A percentile compares a stretch with the other conserved stretches of the same genome.
Evolutionary conservation across 2,329 filamentous ascomycete genomes (phyloP).

Genomic region (Coleophoma eucalyptorum): DNA sequence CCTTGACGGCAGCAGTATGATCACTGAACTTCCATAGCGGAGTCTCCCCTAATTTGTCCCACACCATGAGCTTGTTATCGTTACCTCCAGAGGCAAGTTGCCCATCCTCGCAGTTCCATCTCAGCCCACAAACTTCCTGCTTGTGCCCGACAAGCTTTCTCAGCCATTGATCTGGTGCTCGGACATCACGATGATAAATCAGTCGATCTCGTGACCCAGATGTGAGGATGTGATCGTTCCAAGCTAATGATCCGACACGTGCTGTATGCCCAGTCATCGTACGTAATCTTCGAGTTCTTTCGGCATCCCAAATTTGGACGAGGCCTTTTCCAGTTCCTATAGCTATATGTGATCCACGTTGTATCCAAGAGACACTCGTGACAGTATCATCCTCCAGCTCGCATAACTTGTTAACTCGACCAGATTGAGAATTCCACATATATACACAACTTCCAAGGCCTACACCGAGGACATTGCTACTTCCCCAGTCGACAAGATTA

Average conservation of each 20-base stretch:
- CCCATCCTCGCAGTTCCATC: constrained; percentile 95
- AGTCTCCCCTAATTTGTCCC: constrained; percentile 92
- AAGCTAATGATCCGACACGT: constrained; percentile 88
- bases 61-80: constrained; percentile 98
- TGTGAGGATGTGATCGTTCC: constrained; percentile 97
- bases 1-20: constrained; percentile 94
- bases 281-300: constrained; percentile 76
- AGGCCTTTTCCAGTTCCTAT: constrained; percentile 93
- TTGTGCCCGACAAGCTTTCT: constrained; percentile 89
- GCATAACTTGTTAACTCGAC: constrained; percentile 89
- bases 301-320: constrained; percentile 97
- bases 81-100: constrained; percentile 95
- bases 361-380: constrained; percentile 97
- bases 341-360: constrained; percentile 91
- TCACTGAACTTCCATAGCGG: constrained; percentile 93
- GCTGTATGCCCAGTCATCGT: constrained; percentile 97
- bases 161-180: constrained; percentile 86
- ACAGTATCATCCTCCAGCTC: constrained; percentile 90
- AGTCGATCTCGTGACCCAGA: constrained; percentile 90
- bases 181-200: constrained; percentile 94
- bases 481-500: constrained; percentile 97
- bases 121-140: constrained; percentile 94
- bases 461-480: constrained; percentile 88
- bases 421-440: constrained; percentile 94
- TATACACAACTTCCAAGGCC: constrained; percentile 92